phyloP scores from a whole-genome alignment of 306 rosid species.

The Castanea mollissima region DNA sequence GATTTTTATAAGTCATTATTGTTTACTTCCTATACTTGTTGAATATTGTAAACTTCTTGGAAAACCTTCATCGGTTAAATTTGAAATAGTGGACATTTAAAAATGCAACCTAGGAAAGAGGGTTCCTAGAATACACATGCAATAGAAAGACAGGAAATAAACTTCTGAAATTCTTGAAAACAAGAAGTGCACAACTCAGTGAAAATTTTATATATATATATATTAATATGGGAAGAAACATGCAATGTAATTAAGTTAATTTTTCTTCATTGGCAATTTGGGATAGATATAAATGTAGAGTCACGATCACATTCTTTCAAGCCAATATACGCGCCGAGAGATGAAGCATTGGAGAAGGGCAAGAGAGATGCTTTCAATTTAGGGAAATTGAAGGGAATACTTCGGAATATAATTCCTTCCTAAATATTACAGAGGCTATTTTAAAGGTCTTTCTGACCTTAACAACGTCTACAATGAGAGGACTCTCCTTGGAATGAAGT shows the following conservation, averaged over 20 bases:
- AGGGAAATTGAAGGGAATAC: slow-evolving; percentile 10
- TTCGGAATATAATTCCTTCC: slow-evolving; percentile 3
- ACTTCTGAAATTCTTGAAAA: too few relatives aligned
- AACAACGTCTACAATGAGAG: not conserved
- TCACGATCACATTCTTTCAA: not conserved
- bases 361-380: slow-evolving; percentile 9
- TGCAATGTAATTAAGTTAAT: not conserved
- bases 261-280: not conserved
- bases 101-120: too few relatives aligned
- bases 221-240: not conserved
- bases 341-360: slow-evolving; percentile 17
- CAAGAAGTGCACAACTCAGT: too few relatives aligned
- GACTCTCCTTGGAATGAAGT: not conserved
- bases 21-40: too few relatives aligned
- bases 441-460: not conserved
- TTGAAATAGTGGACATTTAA: too few relatives aligned
- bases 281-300: slow-evolving; percentile 3
- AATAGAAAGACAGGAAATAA: too few relatives aligned
- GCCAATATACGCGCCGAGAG: slow-evolving; percentile 5
- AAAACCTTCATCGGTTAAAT: too few relatives aligned
- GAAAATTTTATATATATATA: too few relatives aligned
- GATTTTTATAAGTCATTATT: not conserved
- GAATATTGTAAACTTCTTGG: too few relatives aligned
- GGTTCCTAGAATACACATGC: too few relatives aligned
- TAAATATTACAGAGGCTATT: not conserved